A percentile compares a stretch with the other conserved stretches of the same genome.
These are phyloP conservation scores for Eimeria nieschulzi DNA, from an alignment of 169 alveolate genomes.

Conservation along the genomic window DNA sequence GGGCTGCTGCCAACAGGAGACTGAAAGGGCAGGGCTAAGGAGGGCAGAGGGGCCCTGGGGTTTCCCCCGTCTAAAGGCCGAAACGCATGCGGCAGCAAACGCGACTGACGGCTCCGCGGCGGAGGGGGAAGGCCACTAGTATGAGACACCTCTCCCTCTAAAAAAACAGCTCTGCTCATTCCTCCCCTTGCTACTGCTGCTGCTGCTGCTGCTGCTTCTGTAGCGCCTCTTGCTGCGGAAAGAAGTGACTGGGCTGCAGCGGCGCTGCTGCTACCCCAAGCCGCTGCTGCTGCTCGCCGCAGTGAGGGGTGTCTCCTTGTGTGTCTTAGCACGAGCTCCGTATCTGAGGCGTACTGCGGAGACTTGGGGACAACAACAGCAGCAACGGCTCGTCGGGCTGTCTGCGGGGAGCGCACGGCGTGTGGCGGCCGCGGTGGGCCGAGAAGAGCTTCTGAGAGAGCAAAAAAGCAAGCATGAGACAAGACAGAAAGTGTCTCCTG, in stretches of 20 bases:
- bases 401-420: background rate
- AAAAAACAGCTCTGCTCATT: background rate
- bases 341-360: background rate
- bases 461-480: background rate
- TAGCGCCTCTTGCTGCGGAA: background rate
- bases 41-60: conserved; percentile 6
- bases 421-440: background rate
- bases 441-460: background rate
- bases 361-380: background rate
- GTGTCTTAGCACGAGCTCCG: background rate
- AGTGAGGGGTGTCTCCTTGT: background rate
- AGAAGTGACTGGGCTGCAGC: background rate
- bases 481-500: background rate
- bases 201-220: conserved; percentile 36
- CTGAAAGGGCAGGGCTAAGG: conserved; percentile 2
- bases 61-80: background rate
- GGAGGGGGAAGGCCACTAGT: background rate
- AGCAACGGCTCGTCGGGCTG: background rate
- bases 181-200: conserved; percentile 22
- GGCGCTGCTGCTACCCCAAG: too few relatives aligned
- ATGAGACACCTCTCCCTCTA: background rate
- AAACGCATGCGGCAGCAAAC: background rate
- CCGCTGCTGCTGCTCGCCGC: conserved; percentile 6
- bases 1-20: background rate
- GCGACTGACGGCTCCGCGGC: background rate